Conservation (phyloP, 192 early-diverging fungal species). For the Blastocladiella britannica region DNA sequence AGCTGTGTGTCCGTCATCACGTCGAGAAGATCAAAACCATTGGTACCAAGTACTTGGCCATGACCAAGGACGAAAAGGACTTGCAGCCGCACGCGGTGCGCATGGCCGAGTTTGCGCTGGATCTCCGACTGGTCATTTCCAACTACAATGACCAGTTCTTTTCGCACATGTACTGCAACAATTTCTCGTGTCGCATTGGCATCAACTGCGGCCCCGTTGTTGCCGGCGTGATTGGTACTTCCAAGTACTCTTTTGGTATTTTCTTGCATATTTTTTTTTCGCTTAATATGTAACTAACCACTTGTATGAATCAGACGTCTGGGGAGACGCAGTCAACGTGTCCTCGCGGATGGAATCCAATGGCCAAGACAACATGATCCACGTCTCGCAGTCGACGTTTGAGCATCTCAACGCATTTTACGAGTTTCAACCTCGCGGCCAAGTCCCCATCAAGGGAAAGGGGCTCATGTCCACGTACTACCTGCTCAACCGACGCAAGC, state of each 20-base stretch:
- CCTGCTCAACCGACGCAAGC: conserved; percentile 3
- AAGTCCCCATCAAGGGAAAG: conserved; percentile 3
- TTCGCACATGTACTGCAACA: background rate
- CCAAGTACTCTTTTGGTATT: background rate
- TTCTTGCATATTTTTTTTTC: conserved; percentile 1
- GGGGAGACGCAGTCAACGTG: conserved; percentile 6
- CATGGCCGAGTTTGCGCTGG: conserved; percentile 11
- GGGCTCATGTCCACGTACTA: conserved; percentile 1
- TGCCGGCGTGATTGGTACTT: background rate
- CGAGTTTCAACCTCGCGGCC: background rate
- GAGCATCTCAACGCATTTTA: background rate
- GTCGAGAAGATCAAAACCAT: conserved; percentile 19
- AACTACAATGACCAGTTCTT: background rate
- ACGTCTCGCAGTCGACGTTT: background rate
- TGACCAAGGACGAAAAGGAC: conserved; percentile 9
- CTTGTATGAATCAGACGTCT: conserved; percentile 10
- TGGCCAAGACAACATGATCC: conserved; percentile 1
- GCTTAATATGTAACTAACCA: conserved; percentile 8
- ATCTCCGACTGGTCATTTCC: conserved; percentile 2
- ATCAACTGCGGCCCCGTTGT: background rate
- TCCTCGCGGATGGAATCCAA: conserved; percentile 5
- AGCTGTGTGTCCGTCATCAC: conserved; percentile 5
- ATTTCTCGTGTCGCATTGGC: background rate
- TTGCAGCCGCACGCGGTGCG: conserved; percentile 6
- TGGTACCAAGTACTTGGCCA: conserved; percentile 18